Percentiles rank a stretch among this genome's conserved stretches.
phyloP scores from a whole-genome alignment of 2,329 filamentous ascomycete genomes.

The Lomentospora prolificans region DNA sequence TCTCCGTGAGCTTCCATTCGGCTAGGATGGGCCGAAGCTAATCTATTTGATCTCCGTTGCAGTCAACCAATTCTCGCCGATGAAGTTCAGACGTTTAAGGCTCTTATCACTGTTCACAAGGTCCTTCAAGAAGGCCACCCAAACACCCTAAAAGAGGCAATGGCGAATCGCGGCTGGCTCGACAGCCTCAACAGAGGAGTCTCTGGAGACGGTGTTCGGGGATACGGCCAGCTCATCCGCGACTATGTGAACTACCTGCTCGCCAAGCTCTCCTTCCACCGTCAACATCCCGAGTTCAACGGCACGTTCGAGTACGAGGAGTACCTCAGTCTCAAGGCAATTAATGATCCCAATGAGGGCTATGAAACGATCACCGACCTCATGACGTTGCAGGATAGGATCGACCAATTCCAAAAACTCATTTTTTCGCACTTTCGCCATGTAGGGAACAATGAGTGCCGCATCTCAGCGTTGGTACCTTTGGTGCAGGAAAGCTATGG shows the following conservation, averaged over 20 bases:
- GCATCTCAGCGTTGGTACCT: constrained; percentile 87
- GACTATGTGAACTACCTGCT: constrained; percentile 96
- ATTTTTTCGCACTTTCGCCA: constrained; percentile 95
- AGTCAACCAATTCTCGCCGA: constrained; percentile 97
- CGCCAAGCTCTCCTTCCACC: constrained; percentile 91
- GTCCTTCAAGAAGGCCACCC: constrained; percentile 96
- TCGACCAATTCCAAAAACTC: constrained; percentile 95
- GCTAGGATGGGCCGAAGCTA: neutral
- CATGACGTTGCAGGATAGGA: constrained; percentile 95
- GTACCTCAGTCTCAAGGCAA: constrained; percentile 94
- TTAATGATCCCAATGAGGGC: constrained; percentile 97
- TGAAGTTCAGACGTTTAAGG: constrained; percentile 98
- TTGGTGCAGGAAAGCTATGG: constrained; percentile 97
- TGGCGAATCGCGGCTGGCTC: constrained; percentile 81
- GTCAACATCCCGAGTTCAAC: constrained; percentile 96
- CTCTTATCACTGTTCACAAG: constrained; percentile 93
- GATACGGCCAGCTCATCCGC: constrained; percentile 84
- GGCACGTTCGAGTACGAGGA: constrained; percentile 98
- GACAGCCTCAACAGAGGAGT: constrained; percentile 83
- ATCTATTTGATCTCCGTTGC: constrained; percentile 7
- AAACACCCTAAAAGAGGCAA: constrained; percentile 74
- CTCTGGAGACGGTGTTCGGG: constrained; percentile 72
- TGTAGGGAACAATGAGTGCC: constrained; percentile 89
- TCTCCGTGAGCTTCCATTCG: neutral
- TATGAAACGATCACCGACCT: constrained; percentile 94